These are phyloP conservation scores for Sordariomycetes sp. DNA, from an alignment of 2,329 filamentous ascomycete genomes.

Conservation along the genomic window DNA sequence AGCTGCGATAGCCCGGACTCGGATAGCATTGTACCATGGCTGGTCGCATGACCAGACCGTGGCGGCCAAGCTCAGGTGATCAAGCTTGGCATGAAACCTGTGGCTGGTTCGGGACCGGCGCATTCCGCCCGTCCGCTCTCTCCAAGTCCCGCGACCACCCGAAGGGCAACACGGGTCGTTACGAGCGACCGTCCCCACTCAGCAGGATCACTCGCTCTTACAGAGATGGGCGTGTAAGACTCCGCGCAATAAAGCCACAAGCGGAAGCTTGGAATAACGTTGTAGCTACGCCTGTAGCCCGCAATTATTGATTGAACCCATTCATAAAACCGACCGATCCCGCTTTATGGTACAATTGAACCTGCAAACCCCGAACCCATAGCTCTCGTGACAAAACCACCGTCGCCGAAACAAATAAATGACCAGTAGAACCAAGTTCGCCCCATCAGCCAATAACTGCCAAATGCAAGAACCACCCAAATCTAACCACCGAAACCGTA, in stretches of 20 bases:
- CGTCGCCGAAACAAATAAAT: slow-evolving; percentile 7
- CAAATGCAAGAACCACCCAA: slow-evolving; percentile 7
- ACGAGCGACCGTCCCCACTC: background rate
- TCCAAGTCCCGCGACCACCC: background rate
- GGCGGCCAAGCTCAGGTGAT: background rate
- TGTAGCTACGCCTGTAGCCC: background rate
- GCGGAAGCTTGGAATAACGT: background rate
- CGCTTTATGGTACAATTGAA: slow-evolving; percentile 30
- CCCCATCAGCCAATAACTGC: slow-evolving; percentile 12
- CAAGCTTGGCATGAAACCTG: background rate
- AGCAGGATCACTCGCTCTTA: too few relatives aligned
- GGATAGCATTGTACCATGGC: background rate
- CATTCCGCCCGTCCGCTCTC: background rate
- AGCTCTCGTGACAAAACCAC: slow-evolving; percentile 18
- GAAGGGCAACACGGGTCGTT: background rate
- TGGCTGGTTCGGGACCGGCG: background rate
- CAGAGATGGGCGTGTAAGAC: too few relatives aligned
- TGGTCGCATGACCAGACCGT: background rate
- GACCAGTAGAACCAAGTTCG: slow-evolving; percentile 6
- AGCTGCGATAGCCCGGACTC: background rate
- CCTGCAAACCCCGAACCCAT: slow-evolving; percentile 28
- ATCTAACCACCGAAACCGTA: slow-evolving; percentile 84
- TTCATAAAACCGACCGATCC: slow-evolving; percentile 23
- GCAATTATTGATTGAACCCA: slow-evolving; percentile 8
- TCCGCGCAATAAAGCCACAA: too few relatives aligned